Conservation (phyloP, 208 protist species). For the Trypanosoma conorhini region DNA sequence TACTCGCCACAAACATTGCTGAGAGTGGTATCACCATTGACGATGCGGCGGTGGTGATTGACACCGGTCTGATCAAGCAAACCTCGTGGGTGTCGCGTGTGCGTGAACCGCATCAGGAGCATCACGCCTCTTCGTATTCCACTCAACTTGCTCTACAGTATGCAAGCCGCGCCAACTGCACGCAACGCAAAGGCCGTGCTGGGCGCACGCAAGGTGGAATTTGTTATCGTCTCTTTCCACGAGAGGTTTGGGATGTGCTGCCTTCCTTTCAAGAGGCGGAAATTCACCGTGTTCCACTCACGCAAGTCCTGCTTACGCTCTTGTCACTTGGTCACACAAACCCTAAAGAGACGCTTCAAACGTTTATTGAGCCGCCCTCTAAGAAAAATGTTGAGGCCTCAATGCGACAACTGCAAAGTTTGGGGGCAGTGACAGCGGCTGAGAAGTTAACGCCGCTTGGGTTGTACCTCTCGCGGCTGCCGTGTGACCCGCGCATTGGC, state of each 20-base stretch:
- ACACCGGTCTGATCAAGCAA: constrained; percentile 94
- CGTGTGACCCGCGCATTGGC: constrained; percentile 84
- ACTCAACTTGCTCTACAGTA: constrained; percentile 77
- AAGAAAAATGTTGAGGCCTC: constrained; percentile 57
- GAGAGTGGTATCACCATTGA: constrained; percentile 97
- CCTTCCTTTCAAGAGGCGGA: constrained; percentile 85
- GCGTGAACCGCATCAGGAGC: constrained; percentile 34
- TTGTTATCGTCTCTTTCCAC: constrained; percentile 97
- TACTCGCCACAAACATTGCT: constrained; percentile 98
- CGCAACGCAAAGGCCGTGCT: constrained; percentile 99
- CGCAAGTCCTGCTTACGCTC: constrained; percentile 90
- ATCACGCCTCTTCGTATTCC: constrained; percentile 73
- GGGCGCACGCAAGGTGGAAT: constrained; percentile 98
- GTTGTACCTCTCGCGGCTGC: constrained; percentile 76
- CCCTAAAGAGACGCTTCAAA: constrained; percentile 69
- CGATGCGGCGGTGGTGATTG: constrained; percentile 95
- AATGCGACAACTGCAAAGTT: constrained; percentile 56
- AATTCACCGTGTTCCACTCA: constrained; percentile 94
- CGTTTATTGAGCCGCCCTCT: constrained; percentile 78
- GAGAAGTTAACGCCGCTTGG: constrained; percentile 89
- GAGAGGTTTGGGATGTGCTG: constrained; percentile 56
- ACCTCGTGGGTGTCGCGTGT: constrained; percentile 55
- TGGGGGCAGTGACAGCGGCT: constrained; percentile 52
- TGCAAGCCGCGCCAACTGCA: constrained; percentile 95
- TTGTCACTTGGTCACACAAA: constrained; percentile 67